phyloP scores from a whole-genome alignment of 2,329 filamentous ascomycete species.

The Fusarium sulawesiense region DNA sequence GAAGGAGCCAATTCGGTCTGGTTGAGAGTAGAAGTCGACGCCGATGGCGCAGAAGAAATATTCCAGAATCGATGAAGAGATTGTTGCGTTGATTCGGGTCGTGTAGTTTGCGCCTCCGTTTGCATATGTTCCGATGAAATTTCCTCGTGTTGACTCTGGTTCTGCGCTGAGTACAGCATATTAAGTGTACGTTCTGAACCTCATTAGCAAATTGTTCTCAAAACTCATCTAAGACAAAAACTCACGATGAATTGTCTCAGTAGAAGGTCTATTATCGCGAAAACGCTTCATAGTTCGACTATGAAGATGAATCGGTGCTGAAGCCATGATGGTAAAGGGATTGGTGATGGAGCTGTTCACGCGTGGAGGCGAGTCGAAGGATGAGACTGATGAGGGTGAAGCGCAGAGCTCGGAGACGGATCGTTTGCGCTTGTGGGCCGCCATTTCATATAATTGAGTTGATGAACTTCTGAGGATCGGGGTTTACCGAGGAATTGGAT shows the following conservation, averaged over 20 bases:
- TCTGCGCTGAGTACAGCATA: slow-evolving; percentile 68
- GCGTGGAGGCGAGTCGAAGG: slow-evolving; percentile 54
- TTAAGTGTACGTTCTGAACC: slow-evolving; percentile 66
- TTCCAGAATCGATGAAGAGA: slow-evolving; percentile 72
- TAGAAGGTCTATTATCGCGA: slow-evolving; percentile 68
- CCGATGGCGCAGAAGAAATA: slow-evolving; percentile 56
- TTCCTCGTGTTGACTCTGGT: slow-evolving; percentile 37
- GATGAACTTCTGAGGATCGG: fast-evolving
- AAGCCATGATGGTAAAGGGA: slow-evolving; percentile 51
- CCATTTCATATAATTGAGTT: slow-evolving; percentile 40
- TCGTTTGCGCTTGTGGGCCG: slow-evolving; percentile 72
- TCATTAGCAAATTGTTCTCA: slow-evolving; percentile 18
- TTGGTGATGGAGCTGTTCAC: slow-evolving; percentile 47
- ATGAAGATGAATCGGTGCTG: slow-evolving; percentile 57
- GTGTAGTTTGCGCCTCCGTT: slow-evolving; percentile 6
- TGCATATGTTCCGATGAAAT: slow-evolving; percentile 15
- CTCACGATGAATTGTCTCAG: slow-evolving; percentile 66
- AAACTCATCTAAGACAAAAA: slow-evolving; percentile 13
- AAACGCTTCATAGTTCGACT: slow-evolving; percentile 72
- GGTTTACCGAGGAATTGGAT: neutral
- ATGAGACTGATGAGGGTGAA: slow-evolving; percentile 58
- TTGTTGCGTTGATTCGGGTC: slow-evolving; percentile 53
- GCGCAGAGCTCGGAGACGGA: slow-evolving; percentile 68
- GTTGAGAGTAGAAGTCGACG: slow-evolving; percentile 38
- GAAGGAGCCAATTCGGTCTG: slow-evolving; percentile 41